Base-by-base conservation (phyloP, 225 moss, liverwort and hornwort genomes). In the Polytrichum commune region DNA sequence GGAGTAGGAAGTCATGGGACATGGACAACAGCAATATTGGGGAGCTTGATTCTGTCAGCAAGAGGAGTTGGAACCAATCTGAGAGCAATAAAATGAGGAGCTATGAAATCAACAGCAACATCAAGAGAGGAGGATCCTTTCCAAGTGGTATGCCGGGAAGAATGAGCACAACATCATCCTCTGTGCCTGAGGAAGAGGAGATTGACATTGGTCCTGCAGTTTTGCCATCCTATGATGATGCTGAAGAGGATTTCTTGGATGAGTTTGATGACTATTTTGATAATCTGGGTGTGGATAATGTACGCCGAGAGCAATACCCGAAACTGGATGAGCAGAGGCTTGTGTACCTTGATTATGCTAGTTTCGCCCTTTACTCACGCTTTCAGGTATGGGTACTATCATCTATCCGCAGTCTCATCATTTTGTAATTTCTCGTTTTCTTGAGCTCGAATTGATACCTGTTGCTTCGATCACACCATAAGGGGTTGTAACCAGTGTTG, bases 261-360 rank as follows among this genome's bases (percentile, higher is more conserved):
- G 93, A 93, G 54, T 93, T 86, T 63, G 93, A 89, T 65, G 90
- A 91, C 0, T 95, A 93, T 63, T 95, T 91, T 72, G 82, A 86
- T 20, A 82, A 88, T 65, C 70, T 95, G 25, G 79, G 79, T 22
- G 90, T 95, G 38, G 95, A 95, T 68, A 86, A 88, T 46, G 55
- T 91, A 76, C 77, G 95, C 56, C 85, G 85, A 29, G 85, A 85
- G 73, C 91, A 93, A 75, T 95, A 86, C 67, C 90, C 95, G 1
- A 93, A 88, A 46, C 82, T 95, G 18, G 93, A 93, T 54, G 23
- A 72, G 7, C 83, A 90, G 69, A 82, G 83, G 46, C 75, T 95
- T 24, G 88, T 88, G 61, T 95, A 95, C 73, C 76, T 95, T 5
- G 91, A 93, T 69, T 95, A 95, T 71, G 95, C 95, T 28, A 91